A percentile compares a stretch with the other conserved stretches of the same genome.
Evolutionary conservation across 345 rosid species (phyloP).

Genomic region (Syzygium grande): DNA sequence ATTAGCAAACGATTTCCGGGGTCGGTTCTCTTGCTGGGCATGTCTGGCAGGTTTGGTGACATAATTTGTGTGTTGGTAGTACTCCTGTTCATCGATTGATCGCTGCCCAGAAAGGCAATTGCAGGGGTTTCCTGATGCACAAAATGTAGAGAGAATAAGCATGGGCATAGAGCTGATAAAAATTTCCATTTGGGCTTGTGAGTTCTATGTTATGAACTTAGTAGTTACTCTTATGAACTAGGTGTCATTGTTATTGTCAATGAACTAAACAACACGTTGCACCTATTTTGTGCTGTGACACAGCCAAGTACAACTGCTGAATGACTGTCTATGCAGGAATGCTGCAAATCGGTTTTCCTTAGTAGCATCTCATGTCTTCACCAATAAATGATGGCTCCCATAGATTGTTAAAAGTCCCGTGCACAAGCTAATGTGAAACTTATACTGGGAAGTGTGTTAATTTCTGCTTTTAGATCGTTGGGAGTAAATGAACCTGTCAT

Average conservation of each 20-base stretch:
- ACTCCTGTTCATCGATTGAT: constrained; percentile 43
- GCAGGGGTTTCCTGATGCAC: constrained; percentile 40
- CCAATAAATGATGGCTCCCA: neutral
- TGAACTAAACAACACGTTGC: neutral
- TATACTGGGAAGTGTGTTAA: neutral
- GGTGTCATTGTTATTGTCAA: neutral
- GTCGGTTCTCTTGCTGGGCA: constrained; percentile 26
- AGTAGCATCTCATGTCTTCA: neutral
- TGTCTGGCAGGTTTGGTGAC: constrained; percentile 33
- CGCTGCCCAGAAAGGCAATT: constrained; percentile 55
- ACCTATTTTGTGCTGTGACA: neutral
- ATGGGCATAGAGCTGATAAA: neutral
- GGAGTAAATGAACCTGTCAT: neutral
- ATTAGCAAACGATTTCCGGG: constrained; percentile 44
- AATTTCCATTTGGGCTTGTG: neutral
- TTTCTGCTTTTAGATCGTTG: neutral
- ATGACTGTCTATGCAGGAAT: neutral
- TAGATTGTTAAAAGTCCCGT: neutral
- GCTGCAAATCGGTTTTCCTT: neutral
- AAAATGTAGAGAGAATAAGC: neutral
- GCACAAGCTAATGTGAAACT: neutral
- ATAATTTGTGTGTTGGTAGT: constrained; percentile 30
- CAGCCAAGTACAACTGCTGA: neutral
- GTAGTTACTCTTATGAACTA: neutral
- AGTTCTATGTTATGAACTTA: neutral